Evolutionary conservation across 805 yeast genomes (phyloP).

Genomic region (Tetrapisispora iriomotensis): DNA sequence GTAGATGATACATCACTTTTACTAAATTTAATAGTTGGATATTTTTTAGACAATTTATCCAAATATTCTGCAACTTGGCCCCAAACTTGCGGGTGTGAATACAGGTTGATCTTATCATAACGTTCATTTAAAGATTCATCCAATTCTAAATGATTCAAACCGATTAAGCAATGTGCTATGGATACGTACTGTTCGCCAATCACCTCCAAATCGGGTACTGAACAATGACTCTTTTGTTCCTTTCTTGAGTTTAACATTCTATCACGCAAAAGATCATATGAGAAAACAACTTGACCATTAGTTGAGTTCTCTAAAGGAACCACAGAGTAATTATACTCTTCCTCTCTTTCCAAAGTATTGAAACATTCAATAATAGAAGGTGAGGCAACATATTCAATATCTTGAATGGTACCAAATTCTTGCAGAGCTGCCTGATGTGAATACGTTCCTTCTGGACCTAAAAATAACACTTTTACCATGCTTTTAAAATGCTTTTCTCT

Average conservation of each 20-base stretch:
- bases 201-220: conserved; percentile 38
- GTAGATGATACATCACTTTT: conserved; percentile 69
- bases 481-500: no score
- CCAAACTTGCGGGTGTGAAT: conserved; percentile 98
- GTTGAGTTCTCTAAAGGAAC: conserved; percentile 93
- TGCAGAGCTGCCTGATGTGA: conserved; percentile 75
- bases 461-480: conserved; percentile 47
- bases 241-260: conserved; percentile 30
- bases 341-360: conserved; percentile 34
- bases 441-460: conserved; percentile 91
- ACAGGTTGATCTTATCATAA: conserved; percentile 44
- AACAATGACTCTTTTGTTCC: not conserved
- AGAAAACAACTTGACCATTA: conserved; percentile 83
- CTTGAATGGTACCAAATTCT: conserved; percentile 35
- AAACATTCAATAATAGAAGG: conserved; percentile 54
- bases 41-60: conserved; percentile 24
- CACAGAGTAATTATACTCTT: conserved; percentile 53
- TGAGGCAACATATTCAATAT: conserved; percentile 22
- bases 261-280: conserved; percentile 73
- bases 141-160: conserved; percentile 29
- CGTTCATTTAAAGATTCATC: conserved; percentile 16
- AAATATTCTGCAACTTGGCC: conserved; percentile 71
- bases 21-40: conserved; percentile 30
- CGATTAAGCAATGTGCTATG: conserved; percentile 65
- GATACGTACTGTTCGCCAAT: conserved; percentile 75